phyloP scores from a whole-genome alignment of 192 early-diverging fungal genomes.

The Coemansia aciculifera region DNA sequence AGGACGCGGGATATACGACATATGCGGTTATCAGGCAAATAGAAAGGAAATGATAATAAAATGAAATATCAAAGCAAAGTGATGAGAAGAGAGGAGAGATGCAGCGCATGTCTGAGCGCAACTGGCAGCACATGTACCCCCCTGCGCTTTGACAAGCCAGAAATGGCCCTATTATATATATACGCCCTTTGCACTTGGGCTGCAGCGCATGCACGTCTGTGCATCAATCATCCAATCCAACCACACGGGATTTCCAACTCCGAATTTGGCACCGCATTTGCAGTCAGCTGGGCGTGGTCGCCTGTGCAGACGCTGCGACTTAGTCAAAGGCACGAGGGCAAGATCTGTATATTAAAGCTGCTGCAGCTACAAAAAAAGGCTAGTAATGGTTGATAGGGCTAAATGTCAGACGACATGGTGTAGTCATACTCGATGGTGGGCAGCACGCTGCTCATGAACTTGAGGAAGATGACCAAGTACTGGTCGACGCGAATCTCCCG shows the following conservation, averaged over 20 bases:
- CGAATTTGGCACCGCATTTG: neutral
- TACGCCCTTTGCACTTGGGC: neutral
- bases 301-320: neutral
- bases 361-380: neutral
- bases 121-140: neutral
- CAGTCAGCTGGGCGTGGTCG: slow-evolving; percentile 7
- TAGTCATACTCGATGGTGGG: slow-evolving; percentile 99
- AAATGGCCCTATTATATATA: neutral
- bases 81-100: slow-evolving; percentile 5
- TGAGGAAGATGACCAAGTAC: slow-evolving; percentile 93
- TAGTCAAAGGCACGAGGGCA: neutral
- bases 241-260: slow-evolving; percentile 15
- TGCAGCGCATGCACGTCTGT: neutral
- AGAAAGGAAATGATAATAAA: neutral
- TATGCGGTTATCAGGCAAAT: slow-evolving; percentile 4
- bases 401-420: slow-evolving; percentile 75
- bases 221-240: neutral
- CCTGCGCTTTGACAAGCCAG: slow-evolving; percentile 17
- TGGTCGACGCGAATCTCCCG: slow-evolving; percentile 85
- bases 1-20: slow-evolving; percentile 40
- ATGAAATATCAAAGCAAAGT: neutral
- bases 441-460: slow-evolving; percentile 96
- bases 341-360: neutral
- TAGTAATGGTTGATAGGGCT: neutral
- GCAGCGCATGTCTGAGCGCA: neutral